Evolutionary conservation across 495 filamentous ascomycete species (phyloP).

Genomic region (Neurospora sp.): DNA sequence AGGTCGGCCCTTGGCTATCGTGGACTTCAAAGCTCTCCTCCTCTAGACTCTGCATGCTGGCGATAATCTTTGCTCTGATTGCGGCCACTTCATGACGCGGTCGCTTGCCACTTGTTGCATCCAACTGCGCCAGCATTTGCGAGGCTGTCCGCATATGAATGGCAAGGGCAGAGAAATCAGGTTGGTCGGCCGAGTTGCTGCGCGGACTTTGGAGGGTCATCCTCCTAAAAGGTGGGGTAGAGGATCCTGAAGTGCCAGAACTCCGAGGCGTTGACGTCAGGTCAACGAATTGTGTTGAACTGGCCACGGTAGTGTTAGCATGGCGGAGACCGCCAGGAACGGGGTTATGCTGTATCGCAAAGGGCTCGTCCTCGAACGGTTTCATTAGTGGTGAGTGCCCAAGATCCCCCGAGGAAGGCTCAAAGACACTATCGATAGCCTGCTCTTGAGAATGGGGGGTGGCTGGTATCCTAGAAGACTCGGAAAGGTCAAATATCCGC

Average conservation of each 20-base stretch:
- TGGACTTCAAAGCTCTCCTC: conserved; percentile 64
- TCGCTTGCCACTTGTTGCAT: conserved; percentile 59
- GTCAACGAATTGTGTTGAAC: conserved; percentile 20
- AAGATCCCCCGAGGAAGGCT: conserved; percentile 60
- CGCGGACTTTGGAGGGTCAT: conserved; percentile 36
- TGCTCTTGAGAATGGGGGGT: conserved; percentile 25
- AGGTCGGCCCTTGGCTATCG: conserved; percentile 51
- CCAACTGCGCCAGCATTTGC: conserved; percentile 69
- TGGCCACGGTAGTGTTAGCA: conserved; percentile 39
- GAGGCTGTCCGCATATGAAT: conserved; percentile 73
- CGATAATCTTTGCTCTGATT: conserved; percentile 67
- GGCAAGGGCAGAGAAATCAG: conserved; percentile 63
- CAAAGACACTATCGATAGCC: conserved; percentile 63
- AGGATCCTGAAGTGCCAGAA: conserved; percentile 49
- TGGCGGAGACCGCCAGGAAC: conserved; percentile 26
- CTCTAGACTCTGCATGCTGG: conserved; percentile 74
- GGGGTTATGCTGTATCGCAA: conserved; percentile 10
- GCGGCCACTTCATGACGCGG: conserved; percentile 63
- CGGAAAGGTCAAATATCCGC: conserved; percentile 57
- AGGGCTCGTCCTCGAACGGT: conserved; percentile 32
- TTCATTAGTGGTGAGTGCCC: conserved; percentile 56
- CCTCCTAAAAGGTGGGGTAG: conserved; percentile 41
- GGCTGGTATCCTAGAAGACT: conserved; percentile 24
- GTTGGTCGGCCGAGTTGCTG: conserved; percentile 42
- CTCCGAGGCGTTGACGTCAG: conserved; percentile 45